Evolutionary conservation across 148 eudicot genomes (phyloP).

Genomic region (Chenopodium berlandieri): DNA sequence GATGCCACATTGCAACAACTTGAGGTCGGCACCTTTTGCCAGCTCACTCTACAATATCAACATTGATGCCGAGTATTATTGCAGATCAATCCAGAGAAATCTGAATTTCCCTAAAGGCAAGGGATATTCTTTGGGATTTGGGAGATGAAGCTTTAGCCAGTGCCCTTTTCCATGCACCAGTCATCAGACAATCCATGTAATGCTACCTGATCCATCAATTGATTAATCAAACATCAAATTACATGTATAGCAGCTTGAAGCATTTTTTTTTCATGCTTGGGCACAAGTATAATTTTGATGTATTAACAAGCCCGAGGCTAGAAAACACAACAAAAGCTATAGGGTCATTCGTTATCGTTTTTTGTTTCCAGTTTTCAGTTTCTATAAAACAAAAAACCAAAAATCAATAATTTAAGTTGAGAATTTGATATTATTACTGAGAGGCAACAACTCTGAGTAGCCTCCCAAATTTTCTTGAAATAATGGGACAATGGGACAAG

Average conservation of each 20-base stretch:
- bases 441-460: background rate
- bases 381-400: background rate
- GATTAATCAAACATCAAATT: background rate
- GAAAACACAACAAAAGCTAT: background rate
- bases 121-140: background rate
- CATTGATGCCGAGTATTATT: background rate
- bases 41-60: background rate
- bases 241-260: background rate
- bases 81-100: background rate
- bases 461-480: background rate
- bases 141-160: background rate
- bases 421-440: background rate
- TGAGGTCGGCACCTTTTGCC: background rate
- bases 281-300: background rate
- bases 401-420: background rate
- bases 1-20: background rate
- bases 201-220: background rate
- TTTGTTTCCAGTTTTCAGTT: too few species aligned
- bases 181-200: background rate
- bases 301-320: background rate
- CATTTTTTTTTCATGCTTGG: background rate
- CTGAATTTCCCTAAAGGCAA: background rate
- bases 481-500: background rate
- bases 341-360: too few species aligned
- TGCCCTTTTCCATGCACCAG: background rate